Evolutionary conservation across 176 grass and related monocot species (phyloP).

Genomic region (Aegilops umbellulata): DNA sequence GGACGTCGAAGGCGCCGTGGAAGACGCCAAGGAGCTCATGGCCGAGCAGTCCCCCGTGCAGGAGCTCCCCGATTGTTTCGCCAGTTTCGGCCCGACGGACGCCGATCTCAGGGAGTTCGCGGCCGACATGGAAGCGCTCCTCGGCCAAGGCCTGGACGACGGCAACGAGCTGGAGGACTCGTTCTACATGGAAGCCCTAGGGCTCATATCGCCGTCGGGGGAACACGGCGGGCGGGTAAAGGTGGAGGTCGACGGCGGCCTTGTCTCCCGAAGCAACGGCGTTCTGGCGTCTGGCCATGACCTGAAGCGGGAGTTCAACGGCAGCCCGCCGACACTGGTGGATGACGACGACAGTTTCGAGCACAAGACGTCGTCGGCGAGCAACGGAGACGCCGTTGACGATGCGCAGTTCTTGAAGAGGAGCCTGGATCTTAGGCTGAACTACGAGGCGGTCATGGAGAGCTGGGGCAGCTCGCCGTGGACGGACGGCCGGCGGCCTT

Average conservation of each 20-base stretch:
- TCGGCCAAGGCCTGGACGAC: conserved; percentile 45
- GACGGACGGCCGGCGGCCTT: conserved; percentile 67
- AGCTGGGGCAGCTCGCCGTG: conserved; percentile 77
- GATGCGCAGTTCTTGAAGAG: conserved; percentile 23
- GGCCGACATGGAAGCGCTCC: conserved; percentile 86
- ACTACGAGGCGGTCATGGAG: conserved; percentile 82
- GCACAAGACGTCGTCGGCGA: conserved; percentile 19
- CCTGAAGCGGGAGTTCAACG: conserved; percentile 50
- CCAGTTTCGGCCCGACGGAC: conserved; percentile 60
- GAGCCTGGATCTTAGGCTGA: conserved; percentile 59
- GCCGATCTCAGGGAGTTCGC: conserved; percentile 82
- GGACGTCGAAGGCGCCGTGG: conserved; percentile 6
- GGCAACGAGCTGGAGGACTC: conserved; percentile 42
- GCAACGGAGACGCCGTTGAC: not conserved
- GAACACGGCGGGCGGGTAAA: conserved; percentile 39
- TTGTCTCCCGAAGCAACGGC: not conserved
- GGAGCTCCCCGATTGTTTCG: conserved; percentile 29
- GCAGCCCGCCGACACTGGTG: conserved; percentile 36
- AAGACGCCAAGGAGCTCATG: not conserved
- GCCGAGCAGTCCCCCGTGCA: conserved; percentile 31
- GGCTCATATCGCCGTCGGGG: conserved; percentile 33
- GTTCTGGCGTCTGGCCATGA: not conserved
- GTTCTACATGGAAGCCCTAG: conserved; percentile 70
- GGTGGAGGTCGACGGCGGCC: conserved; percentile 24
- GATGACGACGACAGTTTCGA: conserved; percentile 40